Base-by-base conservation (phyloP, 768 basidiomycete genomes). In the Serendipita indica region DNA sequence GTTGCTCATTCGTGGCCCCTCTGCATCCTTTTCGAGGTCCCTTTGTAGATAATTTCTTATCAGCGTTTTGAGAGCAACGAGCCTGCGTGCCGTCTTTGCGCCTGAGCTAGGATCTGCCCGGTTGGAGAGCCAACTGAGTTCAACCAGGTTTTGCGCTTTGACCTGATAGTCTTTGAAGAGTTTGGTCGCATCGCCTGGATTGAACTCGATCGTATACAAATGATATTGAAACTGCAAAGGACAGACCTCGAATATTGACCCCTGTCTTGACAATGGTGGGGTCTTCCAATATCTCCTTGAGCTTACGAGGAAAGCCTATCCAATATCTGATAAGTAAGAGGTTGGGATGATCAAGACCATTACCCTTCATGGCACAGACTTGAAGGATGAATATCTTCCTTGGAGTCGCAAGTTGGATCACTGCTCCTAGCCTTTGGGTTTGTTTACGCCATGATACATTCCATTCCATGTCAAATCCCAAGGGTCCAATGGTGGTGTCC, bases 401-500 rank as follows among this genome's bases (percentile, higher is more conserved):
- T 2, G 69, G 65, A 62, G 73, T 79, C 1, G 85, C 82, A 16
- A 89, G 75, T 66, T 90, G 87, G 2, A 89, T 74, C 22, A 89
- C 74, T 2, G 88, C 80, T 18, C 86, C 81, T 22, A 75, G 83
- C 65, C 89, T 84, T 67, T 82, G 77, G 27, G 69, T 64, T 25
- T 69, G 79, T 65, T 78, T 81, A 45, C 63, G 62, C 63, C 70
- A 80, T 18, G 65, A 78, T 0, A 88, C 88, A 61, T 76, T 79
- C 86, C 88, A 89, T 69, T 90, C 88, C 34, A 86, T 72, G 65
- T 90, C 88, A 62, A 89, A 81, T 27, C 88, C 88, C 54, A 78
- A 39, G 13, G 60, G 59, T 18, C 61, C 49, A 20, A 30, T 16
- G 20, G 32, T 30, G 32, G 7, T 6, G 16, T 32, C 49, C 22